phyloP scores from a whole-genome alignment of 352 stramenopile genomes.

The Phytophthora fragariaefolia region DNA sequence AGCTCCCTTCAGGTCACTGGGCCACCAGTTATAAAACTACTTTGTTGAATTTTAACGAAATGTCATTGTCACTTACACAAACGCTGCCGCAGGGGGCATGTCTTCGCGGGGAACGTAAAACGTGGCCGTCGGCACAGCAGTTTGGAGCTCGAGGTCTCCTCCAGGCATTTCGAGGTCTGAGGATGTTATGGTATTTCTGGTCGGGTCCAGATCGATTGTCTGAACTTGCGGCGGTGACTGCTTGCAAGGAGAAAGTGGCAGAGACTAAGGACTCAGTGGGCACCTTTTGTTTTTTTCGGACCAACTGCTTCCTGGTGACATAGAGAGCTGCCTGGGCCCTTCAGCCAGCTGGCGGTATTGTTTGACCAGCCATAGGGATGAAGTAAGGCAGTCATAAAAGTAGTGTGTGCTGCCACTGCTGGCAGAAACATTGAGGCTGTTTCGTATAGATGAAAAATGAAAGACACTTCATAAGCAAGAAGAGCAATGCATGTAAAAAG shows the following conservation, averaged over 20 bases:
- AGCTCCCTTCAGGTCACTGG: slow-evolving; percentile 36
- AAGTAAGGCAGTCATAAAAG: background rate
- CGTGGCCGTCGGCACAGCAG: slow-evolving; percentile 13
- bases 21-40: too few relatives aligned
- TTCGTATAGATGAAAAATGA: too few relatives aligned
- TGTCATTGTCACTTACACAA: slow-evolving; percentile 15
- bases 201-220: slow-evolving; percentile 20
- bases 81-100: background rate
- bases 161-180: slow-evolving; percentile 24
- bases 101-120: slow-evolving; percentile 16
- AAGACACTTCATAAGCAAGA: too few relatives aligned
- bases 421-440: too few relatives aligned
- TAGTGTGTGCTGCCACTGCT: too few relatives aligned
- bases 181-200: slow-evolving; percentile 23
- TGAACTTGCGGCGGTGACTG: background rate
- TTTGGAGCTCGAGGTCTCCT: slow-evolving; percentile 8
- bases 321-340: slow-evolving; percentile 1
- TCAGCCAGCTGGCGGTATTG: slow-evolving; percentile 5
- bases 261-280: slow-evolving; percentile 9
- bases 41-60: too few relatives aligned
- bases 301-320: slow-evolving; percentile 11
- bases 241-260: slow-evolving; percentile 10
- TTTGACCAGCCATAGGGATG: slow-evolving; percentile 26
- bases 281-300: slow-evolving; percentile 5
- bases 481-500: too few relatives aligned